These are phyloP conservation scores for Picea glauca DNA, from an alignment of 75 land plant genomes.

Conservation along the genomic window DNA sequence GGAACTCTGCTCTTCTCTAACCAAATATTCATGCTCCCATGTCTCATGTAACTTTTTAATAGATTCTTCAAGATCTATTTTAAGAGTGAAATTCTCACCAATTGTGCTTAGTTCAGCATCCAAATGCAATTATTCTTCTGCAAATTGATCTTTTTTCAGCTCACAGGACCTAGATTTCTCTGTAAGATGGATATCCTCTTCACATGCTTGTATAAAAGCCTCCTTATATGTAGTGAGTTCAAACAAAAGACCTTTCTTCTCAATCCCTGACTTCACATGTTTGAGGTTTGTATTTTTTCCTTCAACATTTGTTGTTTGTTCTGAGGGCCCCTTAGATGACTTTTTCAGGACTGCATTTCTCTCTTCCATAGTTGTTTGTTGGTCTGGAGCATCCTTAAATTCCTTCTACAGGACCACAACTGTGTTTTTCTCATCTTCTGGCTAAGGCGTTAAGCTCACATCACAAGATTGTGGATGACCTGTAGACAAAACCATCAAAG, in stretches of 20 bases:
- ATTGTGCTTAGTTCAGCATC: neutral
- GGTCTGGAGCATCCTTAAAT: neutral
- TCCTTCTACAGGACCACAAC: neutral
- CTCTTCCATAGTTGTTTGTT: neutral
- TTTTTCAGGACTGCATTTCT: too few species aligned
- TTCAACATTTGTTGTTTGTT: too few species aligned
- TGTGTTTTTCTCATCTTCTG: constrained; percentile 5
- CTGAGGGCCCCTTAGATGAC: too few species aligned
- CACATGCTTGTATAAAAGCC: neutral
- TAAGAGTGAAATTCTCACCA: neutral
- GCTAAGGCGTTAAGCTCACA: constrained; percentile 1
- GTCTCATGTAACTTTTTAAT: neutral
- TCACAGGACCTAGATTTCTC: neutral
- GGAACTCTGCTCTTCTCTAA: neutral
- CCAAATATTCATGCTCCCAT: neutral
- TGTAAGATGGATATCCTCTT: neutral
- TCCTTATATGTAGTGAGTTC: neutral
- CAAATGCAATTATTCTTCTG: constrained; percentile 3
- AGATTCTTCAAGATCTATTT: neutral
- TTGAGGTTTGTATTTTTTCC: neutral
- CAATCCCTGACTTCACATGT: neutral
- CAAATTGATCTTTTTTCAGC: neutral
- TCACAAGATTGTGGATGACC: neutral
- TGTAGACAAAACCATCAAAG: neutral
- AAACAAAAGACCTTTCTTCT: neutral